Conservation (phyloP, 495 filamentous ascomycete species). For the Pseudevernia furfuracea region DNA sequence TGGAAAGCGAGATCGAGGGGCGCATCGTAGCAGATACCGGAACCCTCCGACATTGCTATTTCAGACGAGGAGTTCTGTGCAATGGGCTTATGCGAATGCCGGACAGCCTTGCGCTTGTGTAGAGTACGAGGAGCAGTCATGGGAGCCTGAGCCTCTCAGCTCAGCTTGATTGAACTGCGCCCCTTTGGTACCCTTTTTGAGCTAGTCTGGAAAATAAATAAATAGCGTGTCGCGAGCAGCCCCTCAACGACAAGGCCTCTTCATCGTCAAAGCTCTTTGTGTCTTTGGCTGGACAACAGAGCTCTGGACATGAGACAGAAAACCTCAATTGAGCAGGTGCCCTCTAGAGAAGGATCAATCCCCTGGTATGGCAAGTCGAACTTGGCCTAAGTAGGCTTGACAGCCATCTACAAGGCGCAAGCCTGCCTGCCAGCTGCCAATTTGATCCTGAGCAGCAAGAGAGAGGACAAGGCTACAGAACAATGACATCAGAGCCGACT, state of each 20-base stretch:
- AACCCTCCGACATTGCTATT: background rate
- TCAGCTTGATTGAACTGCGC: background rate
- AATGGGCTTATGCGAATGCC: background rate
- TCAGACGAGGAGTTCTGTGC: background rate
- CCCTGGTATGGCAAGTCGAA: background rate
- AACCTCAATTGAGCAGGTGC: background rate
- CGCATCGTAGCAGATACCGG: background rate
- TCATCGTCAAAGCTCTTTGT: background rate
- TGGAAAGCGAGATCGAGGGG: background rate
- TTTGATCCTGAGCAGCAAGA: background rate
- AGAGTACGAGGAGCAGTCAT: background rate
- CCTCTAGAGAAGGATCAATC: background rate
- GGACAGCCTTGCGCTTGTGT: background rate
- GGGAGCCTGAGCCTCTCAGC: background rate
- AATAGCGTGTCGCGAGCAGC: background rate
- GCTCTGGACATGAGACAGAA: background rate
- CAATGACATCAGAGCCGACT: background rate
- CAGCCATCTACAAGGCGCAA: background rate
- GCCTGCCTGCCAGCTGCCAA: slow-evolving; percentile 6
- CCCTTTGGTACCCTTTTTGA: background rate
- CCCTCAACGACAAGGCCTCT: background rate
- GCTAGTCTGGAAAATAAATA: background rate
- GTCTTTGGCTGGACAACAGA: background rate
- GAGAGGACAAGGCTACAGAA: background rate
- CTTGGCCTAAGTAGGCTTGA: background rate